Evolutionary conservation across 192 early-diverging fungal genomes (phyloP), one percentile per base, ranked within the genome.

Genomic region (Gigaspora rosea): DNA sequence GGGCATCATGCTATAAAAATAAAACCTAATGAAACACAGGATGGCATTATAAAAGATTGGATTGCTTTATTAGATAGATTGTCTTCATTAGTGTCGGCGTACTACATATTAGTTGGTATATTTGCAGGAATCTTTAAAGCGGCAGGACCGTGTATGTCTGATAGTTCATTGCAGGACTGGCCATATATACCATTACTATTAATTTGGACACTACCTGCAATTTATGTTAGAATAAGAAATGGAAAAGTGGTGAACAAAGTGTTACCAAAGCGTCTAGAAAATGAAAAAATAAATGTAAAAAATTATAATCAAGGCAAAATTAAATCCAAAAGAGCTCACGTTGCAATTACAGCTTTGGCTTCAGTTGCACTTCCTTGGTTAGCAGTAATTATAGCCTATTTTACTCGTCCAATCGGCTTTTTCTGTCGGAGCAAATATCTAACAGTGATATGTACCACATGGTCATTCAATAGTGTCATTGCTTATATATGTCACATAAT

Each of bases 81-180:
- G n/a, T n/a, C n/a, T 7, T 71, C 49, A 33, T 71, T 71, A 33
- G 49, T 27, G 15, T 52, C 69, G 5, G 69, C 27, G 22, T 71
- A 71, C 33, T 73, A 59, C 20, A 58, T 73, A 8, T 13, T 58
- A 1, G 36, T 73, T n/a, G 71, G 71, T 59, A 20, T 48, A 22
- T 10, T 59, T 58, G 18, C 22, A 15, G 71, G 54, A 58, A 73
- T 73, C 4, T 56, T 11, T 27, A 58, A 56, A 13, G 15, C 16
- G 16, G 36, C 41, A 22, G 56, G 27, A 59, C 51, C 71, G 5
- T 41, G 36, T 41, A 41, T 41, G 36, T 2, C 2, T 3, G 36
- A 41, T 41, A 41, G 5, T 41, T 41, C 36, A 5, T 41, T 41
- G 5, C 2, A 41, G 5, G 36, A 41, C 5, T 41, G 36, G 36